Percentiles rank a stretch among this genome's conserved stretches.
Evolutionary conservation across 2,329 filamentous ascomycete species (phyloP).

Genomic region (Sporothrix dimorphospora): DNA sequence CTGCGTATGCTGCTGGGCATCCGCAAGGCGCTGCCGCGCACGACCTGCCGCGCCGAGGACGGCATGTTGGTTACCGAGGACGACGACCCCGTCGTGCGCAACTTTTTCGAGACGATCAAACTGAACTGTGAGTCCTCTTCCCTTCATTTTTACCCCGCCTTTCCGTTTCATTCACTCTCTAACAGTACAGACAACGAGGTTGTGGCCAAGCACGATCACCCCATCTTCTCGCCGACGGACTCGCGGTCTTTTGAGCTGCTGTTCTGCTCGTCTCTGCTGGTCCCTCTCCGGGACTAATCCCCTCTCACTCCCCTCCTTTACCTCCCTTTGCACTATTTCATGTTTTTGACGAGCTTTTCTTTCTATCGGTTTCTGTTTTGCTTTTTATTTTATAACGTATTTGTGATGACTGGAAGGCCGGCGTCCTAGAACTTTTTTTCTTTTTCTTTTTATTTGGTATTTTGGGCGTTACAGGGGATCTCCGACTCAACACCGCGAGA

Average conservation of each 20-base stretch:
- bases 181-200: slow-evolving; percentile 44
- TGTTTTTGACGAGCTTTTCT: background rate
- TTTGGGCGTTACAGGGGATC: slow-evolving; percentile 20
- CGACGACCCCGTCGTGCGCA: slow-evolving; percentile 49
- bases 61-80: slow-evolving; percentile 54
- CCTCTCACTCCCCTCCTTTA: background rate
- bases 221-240: slow-evolving; percentile 55
- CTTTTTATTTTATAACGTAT: background rate
- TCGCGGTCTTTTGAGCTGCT: slow-evolving; percentile 52
- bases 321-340: background rate
- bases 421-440: slow-evolving; percentile 16
- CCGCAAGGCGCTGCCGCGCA: slow-evolving; percentile 61
- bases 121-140: slow-evolving; percentile 58
- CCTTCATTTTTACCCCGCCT: background rate
- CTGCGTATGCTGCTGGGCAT: slow-evolving; percentile 66
- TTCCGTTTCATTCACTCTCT: background rate
- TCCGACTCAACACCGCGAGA: background rate
- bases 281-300: slow-evolving; percentile 38
- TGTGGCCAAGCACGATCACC: slow-evolving; percentile 53
- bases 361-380: background rate
- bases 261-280: slow-evolving; percentile 49
- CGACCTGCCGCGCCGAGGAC: slow-evolving; percentile 48
- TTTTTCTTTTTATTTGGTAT: slow-evolving; percentile 3
- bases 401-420: slow-evolving; percentile 22
- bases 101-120: slow-evolving; percentile 60